Percentiles rank a stretch among this genome's conserved stretches.
Conservation (phyloP, 306 rosid species). For the Cicer arietinum region DNA sequence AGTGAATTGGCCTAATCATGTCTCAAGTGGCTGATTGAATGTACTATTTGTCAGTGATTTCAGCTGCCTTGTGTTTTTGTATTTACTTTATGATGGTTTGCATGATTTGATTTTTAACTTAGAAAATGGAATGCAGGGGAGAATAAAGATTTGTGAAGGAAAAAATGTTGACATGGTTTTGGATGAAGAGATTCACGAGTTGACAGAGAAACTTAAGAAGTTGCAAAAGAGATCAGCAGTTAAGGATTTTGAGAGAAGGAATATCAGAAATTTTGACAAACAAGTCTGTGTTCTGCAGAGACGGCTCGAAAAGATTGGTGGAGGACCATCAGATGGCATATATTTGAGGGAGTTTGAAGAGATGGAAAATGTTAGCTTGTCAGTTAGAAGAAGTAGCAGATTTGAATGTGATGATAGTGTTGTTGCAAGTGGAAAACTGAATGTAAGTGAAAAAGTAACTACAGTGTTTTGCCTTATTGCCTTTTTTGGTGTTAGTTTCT, state of each 20-base stretch:
- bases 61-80: constrained; percentile 6
- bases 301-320: constrained; percentile 63
- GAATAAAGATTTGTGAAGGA: constrained; percentile 70
- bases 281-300: constrained; percentile 63
- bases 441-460: constrained; percentile 55
- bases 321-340: constrained; percentile 61
- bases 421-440: constrained; percentile 64
- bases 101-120: constrained; percentile 32
- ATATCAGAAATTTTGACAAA: constrained; percentile 63
- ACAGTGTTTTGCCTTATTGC: neutral
- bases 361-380: constrained; percentile 67
- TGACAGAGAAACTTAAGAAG: constrained; percentile 70
- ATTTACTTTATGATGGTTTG: neutral
- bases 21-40: constrained; percentile 21
- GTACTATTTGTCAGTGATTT: neutral
- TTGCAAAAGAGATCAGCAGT: constrained; percentile 60
- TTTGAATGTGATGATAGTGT: constrained; percentile 46
- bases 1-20: neutral
- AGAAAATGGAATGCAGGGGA: constrained; percentile 62
- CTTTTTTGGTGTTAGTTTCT: constrained; percentile 34
- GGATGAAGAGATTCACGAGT: constrained; percentile 68
- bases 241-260: constrained; percentile 48
- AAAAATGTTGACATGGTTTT: constrained; percentile 51
- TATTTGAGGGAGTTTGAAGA: constrained; percentile 63
- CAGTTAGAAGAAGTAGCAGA: constrained; percentile 47